These are phyloP conservation scores for Papiliotrema fonsecae DNA, from an alignment of 1,284 basidiomycete genomes.

Conservation along the genomic window DNA sequence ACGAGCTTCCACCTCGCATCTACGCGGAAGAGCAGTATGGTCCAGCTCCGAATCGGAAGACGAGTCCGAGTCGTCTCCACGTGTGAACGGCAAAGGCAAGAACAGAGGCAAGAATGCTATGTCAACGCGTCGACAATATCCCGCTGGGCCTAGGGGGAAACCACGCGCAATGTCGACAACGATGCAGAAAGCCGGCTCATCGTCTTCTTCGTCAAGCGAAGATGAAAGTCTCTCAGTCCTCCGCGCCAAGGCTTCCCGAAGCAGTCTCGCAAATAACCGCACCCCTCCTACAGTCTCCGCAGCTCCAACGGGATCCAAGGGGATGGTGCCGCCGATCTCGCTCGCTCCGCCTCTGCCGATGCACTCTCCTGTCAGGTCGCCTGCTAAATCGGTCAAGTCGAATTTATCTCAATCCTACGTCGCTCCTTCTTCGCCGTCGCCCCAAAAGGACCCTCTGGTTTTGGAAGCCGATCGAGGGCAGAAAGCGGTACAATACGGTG, in stretches of 20 bases:
- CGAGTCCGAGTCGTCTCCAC: not conserved
- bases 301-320: no score
- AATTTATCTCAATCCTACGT: no score
- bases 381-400: no score
- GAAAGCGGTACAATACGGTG: no score
- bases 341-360: no score
- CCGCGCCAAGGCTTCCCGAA: conserved; percentile 7
- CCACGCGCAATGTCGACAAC: not conserved
- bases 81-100: not conserved
- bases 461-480: no score
- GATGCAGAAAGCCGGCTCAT: not conserved
- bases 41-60: not conserved
- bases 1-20: not conserved
- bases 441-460: no score
- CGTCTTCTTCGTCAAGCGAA: conserved; percentile 8
- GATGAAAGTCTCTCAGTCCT: conserved; percentile 14
- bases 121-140: not conserved
- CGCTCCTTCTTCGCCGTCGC: no score
- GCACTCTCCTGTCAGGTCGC: no score
- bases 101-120: conserved; percentile 1
- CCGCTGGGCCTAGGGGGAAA: not conserved
- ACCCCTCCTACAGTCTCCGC: no score
- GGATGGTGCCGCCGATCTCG: no score
- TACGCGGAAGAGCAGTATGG: not conserved
- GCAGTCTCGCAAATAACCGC: conserved; percentile 4